Base-by-base conservation (phyloP, 306 rosid genomes). In the Trifolium fragiferum region DNA sequence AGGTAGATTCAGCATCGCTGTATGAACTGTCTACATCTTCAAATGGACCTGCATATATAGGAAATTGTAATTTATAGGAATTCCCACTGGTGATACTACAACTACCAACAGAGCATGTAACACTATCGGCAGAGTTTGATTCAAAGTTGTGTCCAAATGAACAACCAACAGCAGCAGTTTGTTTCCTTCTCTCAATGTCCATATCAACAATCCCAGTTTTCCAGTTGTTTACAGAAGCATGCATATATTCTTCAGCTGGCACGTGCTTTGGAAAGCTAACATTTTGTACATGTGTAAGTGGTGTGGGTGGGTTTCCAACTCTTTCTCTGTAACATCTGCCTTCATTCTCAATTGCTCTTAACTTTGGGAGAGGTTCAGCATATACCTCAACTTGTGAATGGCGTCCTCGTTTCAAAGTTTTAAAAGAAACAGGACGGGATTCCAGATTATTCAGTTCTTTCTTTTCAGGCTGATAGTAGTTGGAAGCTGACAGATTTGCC, bases 91-190 rank as follows among this genome's bases (percentile, higher is more conserved):
- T 70, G 60, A 87, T 66, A 73, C 96, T 95, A 85, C 99, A 95
- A 84, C 99, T 95, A 78, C 95, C 92, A 82, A 90, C 97, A 50
- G 97, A 90, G 90, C 87, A 85, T 47, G 86, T 81, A 67, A 80
- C 81, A 70, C 86, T 81, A 76, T 86, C 81, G 8, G 82, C 84
- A 76, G 75, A 83, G 40, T 90, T 82, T 20, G 83, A 72, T 75
- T 83, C 86, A 3, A 77, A 19, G 83, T 88, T 83, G 38, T 79
- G 83, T 60, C 84, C 80, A 80, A 64, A 76, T 47, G 81, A 84
- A 83, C 82, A 81, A 53, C 83, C 87, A 77, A 81, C 82, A 51
- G 72, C 68, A 11, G 86, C 91, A 78, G 58, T 80, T 55, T 79
- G 80, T 66, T 81, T 83, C 89, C 79, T 84, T 77, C 77, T 80